Conservation (phyloP, 352 stramenopile genomes). For the Globisporangium canariense region DNA sequence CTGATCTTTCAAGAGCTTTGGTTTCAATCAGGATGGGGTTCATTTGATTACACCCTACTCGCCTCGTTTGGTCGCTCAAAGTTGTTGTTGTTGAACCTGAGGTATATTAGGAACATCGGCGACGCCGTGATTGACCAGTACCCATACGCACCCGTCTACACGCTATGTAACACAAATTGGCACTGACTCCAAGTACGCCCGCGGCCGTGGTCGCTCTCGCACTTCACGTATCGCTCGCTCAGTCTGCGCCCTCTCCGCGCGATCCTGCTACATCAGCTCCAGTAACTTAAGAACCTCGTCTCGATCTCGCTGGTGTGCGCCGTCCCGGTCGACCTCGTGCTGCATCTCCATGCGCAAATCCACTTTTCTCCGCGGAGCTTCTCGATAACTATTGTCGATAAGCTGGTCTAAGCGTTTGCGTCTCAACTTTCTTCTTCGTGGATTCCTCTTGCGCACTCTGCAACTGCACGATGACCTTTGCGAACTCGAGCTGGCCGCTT, state of each 20-base stretch:
- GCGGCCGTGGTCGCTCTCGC: not conserved
- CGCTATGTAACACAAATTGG: too few relatives aligned
- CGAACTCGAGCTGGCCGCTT: not conserved
- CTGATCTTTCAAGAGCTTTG: not conserved
- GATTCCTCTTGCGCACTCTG: not conserved
- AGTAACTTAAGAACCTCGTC: not conserved
- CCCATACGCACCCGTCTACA: too few relatives aligned
- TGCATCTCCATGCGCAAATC: not conserved
- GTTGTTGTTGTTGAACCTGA: too few relatives aligned
- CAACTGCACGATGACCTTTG: not conserved
- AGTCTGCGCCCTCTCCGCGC: not conserved
- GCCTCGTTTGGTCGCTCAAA: not conserved
- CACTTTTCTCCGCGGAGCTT: not conserved
- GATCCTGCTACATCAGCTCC: slow-evolving; percentile 1
- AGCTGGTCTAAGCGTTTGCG: not conserved
- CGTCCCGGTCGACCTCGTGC: not conserved
- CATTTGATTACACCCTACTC: not conserved
- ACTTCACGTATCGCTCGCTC: not conserved
- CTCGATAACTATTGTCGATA: not conserved
- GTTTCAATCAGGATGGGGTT: not conserved
- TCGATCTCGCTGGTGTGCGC: not conserved
- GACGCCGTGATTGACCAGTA: too few relatives aligned
- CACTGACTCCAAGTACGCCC: too few relatives aligned
- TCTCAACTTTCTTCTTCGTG: not conserved
- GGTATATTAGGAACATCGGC: too few relatives aligned